These are phyloP conservation scores for Poteriospumella lacustris DNA, from an alignment of 108 stramenopile species.

Conservation along the genomic window DNA sequence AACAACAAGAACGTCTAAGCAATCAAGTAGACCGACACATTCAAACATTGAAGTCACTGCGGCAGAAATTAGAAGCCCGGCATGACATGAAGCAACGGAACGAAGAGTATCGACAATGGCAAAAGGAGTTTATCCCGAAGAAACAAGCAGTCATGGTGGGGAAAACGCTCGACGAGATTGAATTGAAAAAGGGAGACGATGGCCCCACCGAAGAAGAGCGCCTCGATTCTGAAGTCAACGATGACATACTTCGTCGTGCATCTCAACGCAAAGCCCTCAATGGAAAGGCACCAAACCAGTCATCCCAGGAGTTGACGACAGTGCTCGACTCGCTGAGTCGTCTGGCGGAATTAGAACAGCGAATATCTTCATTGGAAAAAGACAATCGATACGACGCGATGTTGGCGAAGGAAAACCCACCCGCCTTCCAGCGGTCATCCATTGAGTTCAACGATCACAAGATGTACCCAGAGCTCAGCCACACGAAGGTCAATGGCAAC, in stretches of 20 bases:
- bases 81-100: background rate
- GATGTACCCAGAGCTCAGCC: background rate
- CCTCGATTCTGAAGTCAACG: background rate
- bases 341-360: conserved; percentile 11
- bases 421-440: background rate
- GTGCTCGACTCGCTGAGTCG: conserved; percentile 13
- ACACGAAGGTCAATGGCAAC: no score
- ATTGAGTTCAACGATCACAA: background rate
- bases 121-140: conserved; percentile 23
- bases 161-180: background rate
- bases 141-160: conserved; percentile 22
- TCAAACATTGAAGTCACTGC: background rate
- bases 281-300: background rate
- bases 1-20: background rate
- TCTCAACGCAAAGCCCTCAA: no score
- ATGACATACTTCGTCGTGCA: background rate
- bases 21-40: conserved; percentile 26
- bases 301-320: background rate
- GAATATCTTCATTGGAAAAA: conserved; percentile 12
- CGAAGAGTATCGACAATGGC: conserved; percentile 22
- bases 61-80: background rate
- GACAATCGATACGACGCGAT: conserved; percentile 8
- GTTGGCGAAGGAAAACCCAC: background rate
- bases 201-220: background rate
- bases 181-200: background rate